These are phyloP conservation scores for Wickerhamiella spandovensis DNA, from an alignment of 805 yeast species.

Conservation along the genomic window DNA sequence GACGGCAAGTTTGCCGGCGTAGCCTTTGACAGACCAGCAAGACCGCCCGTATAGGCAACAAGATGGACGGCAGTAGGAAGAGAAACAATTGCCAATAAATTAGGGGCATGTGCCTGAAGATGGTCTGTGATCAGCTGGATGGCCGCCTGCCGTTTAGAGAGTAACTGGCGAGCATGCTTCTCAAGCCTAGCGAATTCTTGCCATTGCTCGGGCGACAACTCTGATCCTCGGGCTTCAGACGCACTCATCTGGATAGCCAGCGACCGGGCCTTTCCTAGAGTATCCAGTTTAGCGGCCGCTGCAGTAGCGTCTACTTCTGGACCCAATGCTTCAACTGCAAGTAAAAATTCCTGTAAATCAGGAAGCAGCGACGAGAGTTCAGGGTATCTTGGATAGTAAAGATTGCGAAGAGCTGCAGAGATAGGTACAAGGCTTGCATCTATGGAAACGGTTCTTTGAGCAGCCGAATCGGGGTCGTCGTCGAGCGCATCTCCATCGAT, in stretches of 20 bases:
- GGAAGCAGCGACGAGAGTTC: conserved; percentile 54
- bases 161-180: neutral
- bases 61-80: conserved; percentile 61
- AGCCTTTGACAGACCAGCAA: conserved; percentile 46
- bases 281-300: conserved; percentile 16
- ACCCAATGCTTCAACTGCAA: conserved; percentile 37
- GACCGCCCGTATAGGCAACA: conserved; percentile 54
- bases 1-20: conserved; percentile 81
- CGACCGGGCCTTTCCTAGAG: conserved; percentile 49
- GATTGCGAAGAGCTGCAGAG: conserved; percentile 35
- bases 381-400: conserved; percentile 51
- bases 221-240: conserved; percentile 31
- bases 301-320: conserved; percentile 17
- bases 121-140: conserved; percentile 31
- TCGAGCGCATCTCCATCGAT: too few relatives aligned
- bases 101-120: conserved; percentile 57
- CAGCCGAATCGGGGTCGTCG: neutral
- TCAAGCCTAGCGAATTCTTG: conserved; percentile 22
- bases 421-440: conserved; percentile 40
- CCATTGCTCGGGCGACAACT: conserved; percentile 26
- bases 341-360: conserved; percentile 49
- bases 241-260: conserved; percentile 67
- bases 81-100: conserved; percentile 59
- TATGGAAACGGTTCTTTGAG: conserved; percentile 37
- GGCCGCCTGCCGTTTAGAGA: neutral